A percentile compares a stretch with the other conserved stretches of the same genome.
Evolutionary conservation across 2,329 filamentous ascomycete species (phyloP).

Genomic region (Microcera coccophila): DNA sequence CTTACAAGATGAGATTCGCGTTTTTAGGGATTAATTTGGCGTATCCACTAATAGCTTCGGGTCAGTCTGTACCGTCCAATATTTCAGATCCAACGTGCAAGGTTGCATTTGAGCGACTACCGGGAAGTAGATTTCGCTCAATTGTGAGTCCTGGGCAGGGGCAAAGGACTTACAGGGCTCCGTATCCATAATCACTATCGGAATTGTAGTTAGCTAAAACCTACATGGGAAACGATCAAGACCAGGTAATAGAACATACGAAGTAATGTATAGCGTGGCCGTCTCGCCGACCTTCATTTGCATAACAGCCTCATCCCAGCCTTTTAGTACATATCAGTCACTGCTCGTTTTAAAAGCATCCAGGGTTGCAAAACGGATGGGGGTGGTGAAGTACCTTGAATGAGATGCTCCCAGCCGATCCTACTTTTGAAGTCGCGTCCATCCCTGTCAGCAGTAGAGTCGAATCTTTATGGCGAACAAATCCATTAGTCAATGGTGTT

Average conservation of each 20-base stretch:
- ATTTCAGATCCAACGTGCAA: too few relatives aligned
- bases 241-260: slow-evolving; percentile 13
- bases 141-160: too few relatives aligned
- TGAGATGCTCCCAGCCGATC: slow-evolving; percentile 83
- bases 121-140: too few relatives aligned
- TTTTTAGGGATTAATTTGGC: slow-evolving; percentile 71
- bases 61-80: slow-evolving; percentile 5
- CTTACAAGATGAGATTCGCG: slow-evolving; percentile 80
- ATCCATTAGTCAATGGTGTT: not conserved
- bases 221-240: not conserved
- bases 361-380: not conserved
- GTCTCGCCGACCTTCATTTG: slow-evolving; percentile 90
- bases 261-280: slow-evolving; percentile 75
- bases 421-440: slow-evolving; percentile 70
- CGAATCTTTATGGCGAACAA: slow-evolving; percentile 62
- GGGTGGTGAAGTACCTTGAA: slow-evolving; percentile 76
- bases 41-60: slow-evolving; percentile 60
- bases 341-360: not conserved
- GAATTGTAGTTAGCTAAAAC: slow-evolving; percentile 14
- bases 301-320: slow-evolving; percentile 80
- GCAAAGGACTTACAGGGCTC: slow-evolving; percentile 47
- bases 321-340: slow-evolving; percentile 37
- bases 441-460: slow-evolving; percentile 74
- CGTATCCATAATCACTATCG: slow-evolving; percentile 61
- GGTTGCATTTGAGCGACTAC: too few relatives aligned